Conservation (phyloP, 257 asterid genomes). For the Solanum chmielewskii region DNA sequence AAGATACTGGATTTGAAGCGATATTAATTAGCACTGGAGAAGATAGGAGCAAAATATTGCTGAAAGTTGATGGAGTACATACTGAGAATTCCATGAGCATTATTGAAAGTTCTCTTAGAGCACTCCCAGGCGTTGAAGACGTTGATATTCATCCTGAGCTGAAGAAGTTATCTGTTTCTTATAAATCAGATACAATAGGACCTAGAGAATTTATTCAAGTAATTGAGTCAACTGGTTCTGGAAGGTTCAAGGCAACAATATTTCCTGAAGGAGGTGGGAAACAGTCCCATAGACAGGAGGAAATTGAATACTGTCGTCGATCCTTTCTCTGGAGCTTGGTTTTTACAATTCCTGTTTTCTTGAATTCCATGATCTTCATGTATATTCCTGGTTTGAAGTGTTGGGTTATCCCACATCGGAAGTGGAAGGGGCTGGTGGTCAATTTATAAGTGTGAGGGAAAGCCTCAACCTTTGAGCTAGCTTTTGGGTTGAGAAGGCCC, state of each 20-base stretch:
- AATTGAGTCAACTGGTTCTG: conserved; percentile 25
- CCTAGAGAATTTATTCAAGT: conserved; percentile 28
- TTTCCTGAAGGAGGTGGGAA: conserved; percentile 22
- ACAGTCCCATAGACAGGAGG: conserved; percentile 15
- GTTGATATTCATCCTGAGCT: conserved; percentile 13
- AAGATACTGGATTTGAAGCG: conserved; percentile 22
- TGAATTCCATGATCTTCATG: conserved; percentile 32
- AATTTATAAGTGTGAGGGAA: too few relatives aligned
- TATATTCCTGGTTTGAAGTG: conserved; percentile 27
- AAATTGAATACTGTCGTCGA: conserved; percentile 10
- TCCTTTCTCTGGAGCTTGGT: conserved; percentile 33
- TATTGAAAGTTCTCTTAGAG: conserved; percentile 18
- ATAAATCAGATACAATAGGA: conserved; percentile 25
- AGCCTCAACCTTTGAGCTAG: too few relatives aligned
- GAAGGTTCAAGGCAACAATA: conserved; percentile 21
- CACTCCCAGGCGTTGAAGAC: conserved; percentile 21
- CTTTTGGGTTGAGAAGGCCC: too few relatives aligned
- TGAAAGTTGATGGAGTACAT: conserved; percentile 23
- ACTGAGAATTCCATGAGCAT: conserved; percentile 12
- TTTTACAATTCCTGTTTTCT: conserved; percentile 29
- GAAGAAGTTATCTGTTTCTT: conserved; percentile 15
- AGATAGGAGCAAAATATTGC: conserved; percentile 16
- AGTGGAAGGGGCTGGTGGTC: too few relatives aligned
- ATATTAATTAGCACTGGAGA: conserved; percentile 16
- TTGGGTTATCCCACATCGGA: too few relatives aligned